Percentiles rank a stretch among this genome's conserved stretches.
These are phyloP conservation scores for Metschnikowia anglica DNA, from an alignment of 805 yeast genomes.

Conservation along the genomic window DNA sequence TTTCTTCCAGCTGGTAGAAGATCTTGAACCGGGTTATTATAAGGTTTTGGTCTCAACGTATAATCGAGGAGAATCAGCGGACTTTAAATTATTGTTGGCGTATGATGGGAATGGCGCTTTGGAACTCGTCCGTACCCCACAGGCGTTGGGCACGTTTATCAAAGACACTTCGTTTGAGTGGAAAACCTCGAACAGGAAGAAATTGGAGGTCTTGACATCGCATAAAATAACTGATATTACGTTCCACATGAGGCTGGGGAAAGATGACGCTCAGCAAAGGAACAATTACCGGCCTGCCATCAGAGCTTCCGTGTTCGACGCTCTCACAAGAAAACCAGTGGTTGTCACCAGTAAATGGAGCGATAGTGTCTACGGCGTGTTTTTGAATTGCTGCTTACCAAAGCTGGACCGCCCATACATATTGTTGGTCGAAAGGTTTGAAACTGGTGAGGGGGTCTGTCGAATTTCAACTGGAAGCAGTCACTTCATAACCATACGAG, in stretches of 20 bases:
- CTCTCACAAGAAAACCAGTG: conserved; percentile 28
- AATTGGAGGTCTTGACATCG: conserved; percentile 27
- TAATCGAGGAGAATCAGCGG: conserved; percentile 27
- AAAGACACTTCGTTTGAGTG: conserved; percentile 32
- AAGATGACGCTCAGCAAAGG: conserved; percentile 7
- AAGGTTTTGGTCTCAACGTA: conserved; percentile 49
- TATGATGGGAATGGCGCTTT: conserved; percentile 18
- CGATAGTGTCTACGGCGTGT: conserved; percentile 46
- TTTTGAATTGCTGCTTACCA: conserved; percentile 30
- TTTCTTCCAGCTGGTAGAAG: conserved; percentile 21
- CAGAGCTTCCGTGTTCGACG: conserved; percentile 44
- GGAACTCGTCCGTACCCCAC: conserved; percentile 20
- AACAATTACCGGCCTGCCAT: conserved; percentile 44
- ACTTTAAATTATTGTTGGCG: conserved; percentile 34
- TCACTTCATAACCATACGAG: conserved; percentile 5
- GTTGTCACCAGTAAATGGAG: conserved; percentile 40
- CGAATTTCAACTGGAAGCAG: conserved; percentile 40
- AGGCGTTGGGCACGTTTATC: conserved; percentile 37
- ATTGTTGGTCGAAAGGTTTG: conserved; percentile 50
- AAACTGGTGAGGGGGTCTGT: conserved; percentile 42
- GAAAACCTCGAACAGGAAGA: conserved; percentile 40
- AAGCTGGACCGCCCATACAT: conserved; percentile 32
- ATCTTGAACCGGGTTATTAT: conserved; percentile 39
- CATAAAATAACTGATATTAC: conserved; percentile 24
- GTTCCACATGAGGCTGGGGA: conserved; percentile 29